Base-by-base conservation (phyloP, 2,329 filamentous ascomycete species). In the Elsinoe batatas region DNA sequence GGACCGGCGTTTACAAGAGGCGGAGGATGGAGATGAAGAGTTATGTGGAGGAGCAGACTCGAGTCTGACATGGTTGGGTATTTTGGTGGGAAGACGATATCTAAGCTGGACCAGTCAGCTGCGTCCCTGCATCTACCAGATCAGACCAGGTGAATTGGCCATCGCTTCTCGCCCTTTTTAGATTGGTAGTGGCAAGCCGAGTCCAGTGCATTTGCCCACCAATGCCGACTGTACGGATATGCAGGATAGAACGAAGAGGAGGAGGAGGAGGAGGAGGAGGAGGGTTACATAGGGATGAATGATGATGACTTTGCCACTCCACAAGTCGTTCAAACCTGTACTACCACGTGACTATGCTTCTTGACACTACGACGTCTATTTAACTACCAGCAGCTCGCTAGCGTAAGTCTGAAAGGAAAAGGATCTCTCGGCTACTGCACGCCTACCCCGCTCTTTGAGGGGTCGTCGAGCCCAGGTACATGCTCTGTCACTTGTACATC, bases 71-170 rank as follows among this genome's bases (percentile, higher is more conserved):
- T 38, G 36, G 26, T 35, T 30, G 17, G 32, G 44, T n/a, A n/a
- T 15, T 15, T 17, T 8, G 26, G 40, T 22, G 22, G 22, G 32
- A 49, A n/a, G 26, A 33, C 10, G 10, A 33, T n/a, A 49, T 18
- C 36, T n/a, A 30, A 49, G 44, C 44, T 49, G 44, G 15, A 49
- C 44, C 44, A 49, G 44, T 49, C 44, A 49, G 44, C 44, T 49
- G 5, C 10, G 22, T 5, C 13, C 36, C 17, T 38, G 36, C 36
- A 38, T 38, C 36, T 38, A 18, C 10, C 40, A 22, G n/a, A 49
- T 49, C 44, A 26, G 40, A 22, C 17, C 2, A 30, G 26, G 5
- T 30, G 26, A 7, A 5, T 8, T 30, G 26, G 26, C 26, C 26
- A 30, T 30, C 26, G 26, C 26, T 30, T 30, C 26, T 30, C 26